A percentile compares a stretch with the other conserved stretches of the same genome.
Evolutionary conservation across 2,329 filamentous ascomycete genomes (phyloP).

Genomic region (Rhynchosporium secalis): DNA sequence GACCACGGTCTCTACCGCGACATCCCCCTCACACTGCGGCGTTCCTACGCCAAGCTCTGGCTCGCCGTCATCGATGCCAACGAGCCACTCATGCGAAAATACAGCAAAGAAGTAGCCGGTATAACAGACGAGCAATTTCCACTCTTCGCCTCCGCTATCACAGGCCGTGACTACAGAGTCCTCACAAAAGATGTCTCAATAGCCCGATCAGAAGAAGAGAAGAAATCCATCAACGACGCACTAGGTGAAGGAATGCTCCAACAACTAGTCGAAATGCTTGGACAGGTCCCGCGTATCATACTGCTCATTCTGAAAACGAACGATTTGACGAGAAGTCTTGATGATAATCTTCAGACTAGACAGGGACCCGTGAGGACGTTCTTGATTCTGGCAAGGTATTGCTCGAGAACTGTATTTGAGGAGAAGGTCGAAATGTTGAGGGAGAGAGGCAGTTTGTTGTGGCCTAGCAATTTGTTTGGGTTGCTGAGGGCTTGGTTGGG

Average conservation of each 20-base stretch:
- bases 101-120: conserved; percentile 85
- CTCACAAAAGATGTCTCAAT: conserved; percentile 59
- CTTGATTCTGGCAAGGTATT: conserved; percentile 68
- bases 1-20: conserved; percentile 96
- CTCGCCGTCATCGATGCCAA: conserved; percentile 91
- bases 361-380: conserved; percentile 65
- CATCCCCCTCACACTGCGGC: conserved; percentile 74
- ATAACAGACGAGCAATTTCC: conserved; percentile 89
- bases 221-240: conserved; percentile 80
- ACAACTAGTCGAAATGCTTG: conserved; percentile 83
- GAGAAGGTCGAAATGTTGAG: conserved; percentile 62
- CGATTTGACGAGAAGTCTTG: conserved; percentile 88
- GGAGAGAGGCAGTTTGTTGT: conserved; percentile 54
- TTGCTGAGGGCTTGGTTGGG: conserved; percentile 58
- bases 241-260: conserved; percentile 86
- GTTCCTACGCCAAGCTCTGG: conserved; percentile 96
- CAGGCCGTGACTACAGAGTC: conserved; percentile 83
- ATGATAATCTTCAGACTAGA: conserved; percentile 82
- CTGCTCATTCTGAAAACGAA: conserved; percentile 97
- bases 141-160: conserved; percentile 94
- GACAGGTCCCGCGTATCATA: conserved; percentile 87
- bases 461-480: conserved; percentile 56
- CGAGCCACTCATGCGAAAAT: conserved; percentile 80
- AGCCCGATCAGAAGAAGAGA: conserved; percentile 69
- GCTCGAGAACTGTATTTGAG: conserved; percentile 63